Conservation (phyloP, 768 basidiomycete genomes). For the Termitomyces sp. region DNA sequence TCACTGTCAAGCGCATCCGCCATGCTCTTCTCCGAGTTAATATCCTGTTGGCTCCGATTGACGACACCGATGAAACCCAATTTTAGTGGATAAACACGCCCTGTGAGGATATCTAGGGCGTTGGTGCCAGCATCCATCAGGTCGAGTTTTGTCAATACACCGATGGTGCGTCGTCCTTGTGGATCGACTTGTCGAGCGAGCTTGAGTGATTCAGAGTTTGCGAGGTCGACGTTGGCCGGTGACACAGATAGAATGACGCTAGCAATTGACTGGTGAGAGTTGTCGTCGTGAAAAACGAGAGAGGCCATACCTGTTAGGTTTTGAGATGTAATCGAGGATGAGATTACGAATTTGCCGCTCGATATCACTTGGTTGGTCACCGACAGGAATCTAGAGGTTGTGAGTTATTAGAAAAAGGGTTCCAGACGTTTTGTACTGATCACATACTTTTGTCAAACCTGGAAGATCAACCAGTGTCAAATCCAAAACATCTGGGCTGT, state of each 20-base stretch:
- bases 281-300: background rate
- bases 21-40: conserved; percentile 85
- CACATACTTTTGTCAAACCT: conserved; percentile 86
- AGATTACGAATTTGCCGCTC: conserved; percentile 93
- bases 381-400: conserved; percentile 75
- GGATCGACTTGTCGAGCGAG: conserved; percentile 95
- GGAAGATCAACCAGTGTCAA: conserved; percentile 95
- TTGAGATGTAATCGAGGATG: conserved; percentile 94
- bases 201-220: conserved; percentile 97
- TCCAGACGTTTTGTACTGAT: background rate
- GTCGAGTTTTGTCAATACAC: conserved; percentile 95
- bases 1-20: conserved; percentile 80
- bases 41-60: conserved; percentile 97
- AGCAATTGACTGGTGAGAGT: background rate
- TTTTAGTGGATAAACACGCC: conserved; percentile 96
- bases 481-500: conserved; percentile 93
- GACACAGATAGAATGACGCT: conserved; percentile 98
- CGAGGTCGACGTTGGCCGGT: conserved; percentile 96
- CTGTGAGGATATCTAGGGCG: conserved; percentile 92
- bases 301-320: conserved; percentile 80
- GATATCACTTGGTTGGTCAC: conserved; percentile 97
- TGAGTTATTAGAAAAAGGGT: background rate
- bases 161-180: conserved; percentile 93
- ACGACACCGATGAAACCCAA: conserved; percentile 98
- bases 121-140: conserved; percentile 99